These are phyloP conservation scores for Scedosporium apiospermum DNA, from an alignment of 2,329 filamentous ascomycete species.

Conservation along the genomic window DNA sequence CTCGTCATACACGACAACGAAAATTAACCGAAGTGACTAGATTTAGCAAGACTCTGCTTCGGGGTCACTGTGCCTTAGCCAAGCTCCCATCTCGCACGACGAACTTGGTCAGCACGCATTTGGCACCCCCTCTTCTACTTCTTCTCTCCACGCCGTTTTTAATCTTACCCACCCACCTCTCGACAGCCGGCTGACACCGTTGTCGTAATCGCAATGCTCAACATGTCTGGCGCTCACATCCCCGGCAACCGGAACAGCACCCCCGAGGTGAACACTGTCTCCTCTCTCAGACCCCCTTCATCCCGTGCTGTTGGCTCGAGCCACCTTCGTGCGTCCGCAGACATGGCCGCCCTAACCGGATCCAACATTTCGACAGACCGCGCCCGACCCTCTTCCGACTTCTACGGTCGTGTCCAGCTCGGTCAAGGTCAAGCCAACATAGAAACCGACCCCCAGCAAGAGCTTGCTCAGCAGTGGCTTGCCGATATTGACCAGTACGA, in stretches of 20 bases:
- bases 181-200: neutral
- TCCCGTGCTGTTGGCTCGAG: conserved; percentile 71
- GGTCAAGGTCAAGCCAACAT: conserved; percentile 56
- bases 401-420: conserved; percentile 72
- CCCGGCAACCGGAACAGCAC: conserved; percentile 93
- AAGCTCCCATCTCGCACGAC: neutral
- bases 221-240: conserved; percentile 59
- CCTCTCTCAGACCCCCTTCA: conserved; percentile 71
- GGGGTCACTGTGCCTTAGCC: neutral
- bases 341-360: conserved; percentile 75
- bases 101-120: neutral
- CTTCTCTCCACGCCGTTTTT: neutral
- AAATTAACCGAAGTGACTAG: neutral
- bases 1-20: neutral
- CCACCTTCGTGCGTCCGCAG: conserved; percentile 87
- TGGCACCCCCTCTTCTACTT: neutral
- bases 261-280: conserved; percentile 73
- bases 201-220: conserved; percentile 32
- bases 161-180: neutral
- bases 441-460: conserved; percentile 78
- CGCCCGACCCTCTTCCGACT: conserved; percentile 90
- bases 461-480: conserved; percentile 96
- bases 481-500: conserved; percentile 98
- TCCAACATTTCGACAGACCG: conserved; percentile 57
- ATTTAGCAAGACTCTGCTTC: neutral